Evolutionary conservation across 2,329 filamentous ascomycete species (phyloP).

Genomic region (Nemania abortiva): DNA sequence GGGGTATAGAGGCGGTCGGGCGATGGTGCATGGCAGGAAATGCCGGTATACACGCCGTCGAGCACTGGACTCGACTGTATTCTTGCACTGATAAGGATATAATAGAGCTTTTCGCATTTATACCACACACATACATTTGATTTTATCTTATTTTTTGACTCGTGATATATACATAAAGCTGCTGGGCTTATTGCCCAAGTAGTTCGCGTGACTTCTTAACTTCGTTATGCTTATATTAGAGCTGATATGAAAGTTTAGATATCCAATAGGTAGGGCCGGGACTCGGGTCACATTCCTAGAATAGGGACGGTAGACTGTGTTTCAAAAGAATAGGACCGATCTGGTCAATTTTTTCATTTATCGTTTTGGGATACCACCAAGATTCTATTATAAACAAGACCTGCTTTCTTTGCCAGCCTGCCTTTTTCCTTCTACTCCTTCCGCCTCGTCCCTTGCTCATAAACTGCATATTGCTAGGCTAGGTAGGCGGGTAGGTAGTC

Average conservation of each 20-base stretch:
- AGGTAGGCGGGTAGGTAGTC: not conserved
- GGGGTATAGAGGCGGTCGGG: not conserved
- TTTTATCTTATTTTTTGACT: not conserved
- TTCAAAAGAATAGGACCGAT: not conserved
- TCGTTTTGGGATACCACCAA: constrained; percentile 2
- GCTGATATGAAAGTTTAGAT: not conserved
- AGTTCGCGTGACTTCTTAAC: not conserved
- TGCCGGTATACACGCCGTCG: not conserved
- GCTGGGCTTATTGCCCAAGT: not conserved
- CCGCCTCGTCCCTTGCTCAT: not conserved
- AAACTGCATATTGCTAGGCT: not conserved
- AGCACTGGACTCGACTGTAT: constrained; percentile 3
- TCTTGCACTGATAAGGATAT: constrained; percentile 4
- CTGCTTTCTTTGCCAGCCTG: not conserved
- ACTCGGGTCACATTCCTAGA: not conserved
- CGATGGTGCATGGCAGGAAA: not conserved
- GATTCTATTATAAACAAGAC: constrained; percentile 17
- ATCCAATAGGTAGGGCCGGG: not conserved
- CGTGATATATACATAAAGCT: not conserved
- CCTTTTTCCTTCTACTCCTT: not conserved
- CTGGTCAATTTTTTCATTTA: not conserved
- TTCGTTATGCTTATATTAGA: not conserved
- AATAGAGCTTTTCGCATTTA: constrained; percentile 14
- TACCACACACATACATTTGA: not conserved
- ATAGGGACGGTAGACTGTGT: not conserved